Base-by-base conservation (phyloP, 257 asterid species). In the Salvia hispanica region DNA sequence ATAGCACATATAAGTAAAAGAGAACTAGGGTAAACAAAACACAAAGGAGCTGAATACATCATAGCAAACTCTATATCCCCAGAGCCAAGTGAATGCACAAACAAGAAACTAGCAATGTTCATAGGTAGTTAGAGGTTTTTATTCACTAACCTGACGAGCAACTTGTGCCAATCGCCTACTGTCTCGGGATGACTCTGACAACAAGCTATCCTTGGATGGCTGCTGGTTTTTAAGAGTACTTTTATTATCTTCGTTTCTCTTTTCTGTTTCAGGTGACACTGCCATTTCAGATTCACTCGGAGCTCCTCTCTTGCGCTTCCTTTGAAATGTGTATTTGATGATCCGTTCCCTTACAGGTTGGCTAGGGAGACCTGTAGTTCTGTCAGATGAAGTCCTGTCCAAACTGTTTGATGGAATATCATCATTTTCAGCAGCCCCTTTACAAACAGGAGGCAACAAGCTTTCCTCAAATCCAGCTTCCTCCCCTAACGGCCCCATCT, bases 241-340 rank as follows among this genome's bases (percentile, higher is more conserved):
- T 58, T 58, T 47, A 62, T 60, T 54, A 48, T 73, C 75, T 72
- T 11, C 84, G 44, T 25, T 52, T 67, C 59, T 55, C 67, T 70
- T 74, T 78, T 69, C 80, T 9, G 53, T 75, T 67, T 71, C 80
- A 43, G 69, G 21, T 45, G 78, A 72, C 31, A 50, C 70, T 31
- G 15, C 78, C 85, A 66, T 76, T 58, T 83, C 82, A 66, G 79
- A 55, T 39, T 59, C 74, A 4, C 65, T 65, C 43, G 67, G 72
- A 68, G 77, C 54, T 39, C 77, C 86, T 83, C 79, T 83, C 82
- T 86, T 90, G 70, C 90, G 80, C 83, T 86, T 90, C 81, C 96
- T 88, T 69, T 88, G 95, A 72, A 90, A 90, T 9, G 96, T 90
- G 77, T 76, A 84, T 70, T 80, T 90, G 78, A 90, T 78, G 69